A percentile compares a stretch with the other conserved stretches of the same genome.
Evolutionary conservation across 106 monocot genomes (phyloP).

Genomic region (Allium fistulosum): DNA sequence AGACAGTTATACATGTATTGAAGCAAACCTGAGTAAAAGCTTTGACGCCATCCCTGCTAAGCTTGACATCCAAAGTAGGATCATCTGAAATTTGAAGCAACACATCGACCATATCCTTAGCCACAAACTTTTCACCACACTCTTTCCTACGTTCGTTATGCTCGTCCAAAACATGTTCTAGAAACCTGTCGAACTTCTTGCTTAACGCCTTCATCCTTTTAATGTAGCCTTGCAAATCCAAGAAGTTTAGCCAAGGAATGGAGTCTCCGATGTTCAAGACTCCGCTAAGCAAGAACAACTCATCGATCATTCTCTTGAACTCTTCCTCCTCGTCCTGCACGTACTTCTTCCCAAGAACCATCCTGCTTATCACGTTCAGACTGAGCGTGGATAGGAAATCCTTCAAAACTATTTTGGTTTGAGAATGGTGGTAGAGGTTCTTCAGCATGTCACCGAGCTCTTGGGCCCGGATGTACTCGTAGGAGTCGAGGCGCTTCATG

Average conservation of each 20-base stretch:
- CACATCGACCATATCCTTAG: constrained; percentile 64
- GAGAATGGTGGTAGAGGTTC: constrained; percentile 7
- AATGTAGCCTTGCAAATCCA: constrained; percentile 68
- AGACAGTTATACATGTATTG: neutral
- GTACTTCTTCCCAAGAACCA: constrained; percentile 72
- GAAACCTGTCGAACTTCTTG: constrained; percentile 56
- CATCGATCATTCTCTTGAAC: constrained; percentile 79
- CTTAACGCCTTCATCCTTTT: constrained; percentile 63
- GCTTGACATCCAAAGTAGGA: constrained; percentile 34
- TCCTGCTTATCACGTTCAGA: constrained; percentile 56
- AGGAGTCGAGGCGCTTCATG: constrained; percentile 19
- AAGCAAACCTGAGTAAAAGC: constrained; percentile 45
- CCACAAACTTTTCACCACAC: constrained; percentile 28
- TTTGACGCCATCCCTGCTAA: constrained; percentile 55
- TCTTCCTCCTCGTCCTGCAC: constrained; percentile 20
- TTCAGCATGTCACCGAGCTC: constrained; percentile 29
- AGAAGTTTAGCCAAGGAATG: constrained; percentile 51
- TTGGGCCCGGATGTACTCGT: constrained; percentile 25
- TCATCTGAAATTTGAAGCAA: constrained; percentile 46
- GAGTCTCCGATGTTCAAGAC: constrained; percentile 56
- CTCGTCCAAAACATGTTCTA: constrained; percentile 72
- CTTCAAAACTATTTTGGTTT: constrained; percentile 13
- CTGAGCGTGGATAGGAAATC: constrained; percentile 48
- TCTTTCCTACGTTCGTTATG: constrained; percentile 37
- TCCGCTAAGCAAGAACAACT: constrained; percentile 68